Base-by-base conservation (phyloP, 1,284 basidiomycete species). In the Kwoniella shivajii region DNA sequence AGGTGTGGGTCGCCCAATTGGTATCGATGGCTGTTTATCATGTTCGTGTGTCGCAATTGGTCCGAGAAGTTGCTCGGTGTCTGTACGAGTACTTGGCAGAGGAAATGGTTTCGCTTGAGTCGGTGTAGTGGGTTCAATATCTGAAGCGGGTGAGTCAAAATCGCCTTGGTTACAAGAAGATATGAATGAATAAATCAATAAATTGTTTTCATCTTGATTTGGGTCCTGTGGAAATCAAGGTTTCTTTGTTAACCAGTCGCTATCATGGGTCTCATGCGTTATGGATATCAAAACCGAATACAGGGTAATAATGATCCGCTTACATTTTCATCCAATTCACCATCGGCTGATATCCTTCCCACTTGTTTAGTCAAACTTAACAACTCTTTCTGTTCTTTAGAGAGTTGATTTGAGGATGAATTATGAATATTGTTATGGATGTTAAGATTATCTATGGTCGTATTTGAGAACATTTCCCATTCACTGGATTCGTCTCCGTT, bases 181-280 rank as follows among this genome's bases (percentile, higher is more conserved):
- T 14, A 51, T 20, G 53, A 55, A 59, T 4, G 53, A 34, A 27
- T 50, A 48, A 13, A 51, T 45, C 11, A 59, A 30, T n/a, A 59
- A 37, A 34, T 55, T 59, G 43, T 54, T 34, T 22, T 56, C 50
- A 36, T 44, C 46, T 18, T 44, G 46, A 18, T 37, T 36, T 3
- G 58, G 29, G 34, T 60, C 58, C 48, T 55, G n/a, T 16, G 14
- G n/a, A n/a, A n/a, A n/a, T n/a, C n/a, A n/a, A n/a, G n/a, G n/a
- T n/a, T n/a, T n/a, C n/a, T n/a, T n/a, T n/a, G n/a, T n/a, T n/a
- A n/a, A 14, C 6, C 13, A 10, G 16, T 42, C 38, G 27, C 45
- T 10, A 9, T 47, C 27, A 33, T 24, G 27, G 13, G 22, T n/a
- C 27, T 16, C 30, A 14, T 16, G 24, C 14, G 3, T n/a, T 29